Evolutionary conservation across 2,329 filamentous ascomycete species (phyloP), one percentile per base, ranked within the genome.

Genomic region (Clonostachys rosea): DNA sequence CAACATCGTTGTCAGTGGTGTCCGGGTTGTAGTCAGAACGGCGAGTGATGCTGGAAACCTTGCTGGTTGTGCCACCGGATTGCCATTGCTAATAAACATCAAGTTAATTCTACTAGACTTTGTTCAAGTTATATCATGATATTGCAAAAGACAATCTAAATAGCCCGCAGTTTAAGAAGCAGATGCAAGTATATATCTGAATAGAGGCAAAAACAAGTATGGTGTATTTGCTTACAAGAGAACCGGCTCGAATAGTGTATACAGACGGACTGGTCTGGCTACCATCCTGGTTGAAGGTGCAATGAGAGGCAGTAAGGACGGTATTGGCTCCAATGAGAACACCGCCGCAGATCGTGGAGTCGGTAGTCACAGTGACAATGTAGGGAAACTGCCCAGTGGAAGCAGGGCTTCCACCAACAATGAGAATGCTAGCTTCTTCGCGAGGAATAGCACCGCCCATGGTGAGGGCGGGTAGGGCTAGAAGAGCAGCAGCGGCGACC

Each of bases 301-400:
- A 64, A 50, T 64, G 61, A 17, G 54, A 59, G 10, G 61, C 61
- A 6, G 61, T 64, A 44, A 64, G 5, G 48, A 64, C 61, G 16
- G 60, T 64, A 48, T 57, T 54, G 51, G 59, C 55, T 49, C 61
- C 59, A 40, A 64, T 20, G 17, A 64, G 50, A 12, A 53, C 45
- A 17, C 61, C 61, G 14, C 61, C 61, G 34, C 61, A 64, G 52
- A 57, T 58, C 35, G 59, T 52, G 14, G 48, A 45, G 20, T 37
- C 42, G 16, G 36, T 34, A 35, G 50, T 46, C 41, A 64, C 49
- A 47, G 50, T 54, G 44, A 64, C 61, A 17, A 64, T 62, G 58
- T 54, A 64, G 33, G 61, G 61, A 42, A 64, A 63, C 14, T 64
- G 61, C 20, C 57, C 59, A 18, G 50, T 17, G 3, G n/a, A 14